Conservation (phyloP, 1,139 yeast genomes). For the Blastobotrys malaysiensis region DNA sequence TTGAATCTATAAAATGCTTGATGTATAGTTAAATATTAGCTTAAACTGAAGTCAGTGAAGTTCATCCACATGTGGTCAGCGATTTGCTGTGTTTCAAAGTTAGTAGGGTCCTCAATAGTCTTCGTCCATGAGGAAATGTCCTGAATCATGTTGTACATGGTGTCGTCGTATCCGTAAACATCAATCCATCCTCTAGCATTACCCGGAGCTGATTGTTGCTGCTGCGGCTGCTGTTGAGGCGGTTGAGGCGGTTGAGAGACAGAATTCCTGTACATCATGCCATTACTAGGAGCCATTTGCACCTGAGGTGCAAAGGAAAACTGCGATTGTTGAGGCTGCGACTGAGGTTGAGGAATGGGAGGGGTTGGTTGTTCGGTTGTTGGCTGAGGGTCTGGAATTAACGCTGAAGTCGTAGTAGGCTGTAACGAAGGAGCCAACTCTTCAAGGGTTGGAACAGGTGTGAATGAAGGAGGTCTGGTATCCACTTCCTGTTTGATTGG, state of each 20-base stretch:
- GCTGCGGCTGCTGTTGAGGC: constrained; percentile 1
- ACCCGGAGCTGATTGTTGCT: not conserved
- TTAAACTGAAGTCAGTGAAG: constrained; percentile 19
- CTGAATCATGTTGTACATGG: constrained; percentile 48
- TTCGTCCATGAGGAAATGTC: constrained; percentile 56
- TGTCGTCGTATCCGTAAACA: constrained; percentile 46
- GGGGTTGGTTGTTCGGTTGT: not conserved
- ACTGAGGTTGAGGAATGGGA: not conserved
- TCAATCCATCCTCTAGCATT: constrained; percentile 27
- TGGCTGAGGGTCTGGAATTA: not conserved
- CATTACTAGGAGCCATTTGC: not conserved
- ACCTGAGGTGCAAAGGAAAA: not conserved
- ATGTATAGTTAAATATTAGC: constrained; percentile 6
- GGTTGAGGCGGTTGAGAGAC: not conserved
- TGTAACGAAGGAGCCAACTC: not conserved
- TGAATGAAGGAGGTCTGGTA: not conserved
- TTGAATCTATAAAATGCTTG: not conserved
- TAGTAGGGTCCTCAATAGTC: constrained; percentile 12
- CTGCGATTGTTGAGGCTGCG: not conserved
- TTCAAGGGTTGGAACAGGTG: not conserved
- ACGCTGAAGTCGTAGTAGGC: not conserved
- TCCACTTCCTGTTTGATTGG: not conserved
- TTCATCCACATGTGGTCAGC: constrained; percentile 22
- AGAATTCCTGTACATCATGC: not conserved
- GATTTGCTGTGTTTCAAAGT: constrained; percentile 16